phyloP scores from a whole-genome alignment of 2,329 filamentous ascomycete species.

The Cladobotryum mycophilum region DNA sequence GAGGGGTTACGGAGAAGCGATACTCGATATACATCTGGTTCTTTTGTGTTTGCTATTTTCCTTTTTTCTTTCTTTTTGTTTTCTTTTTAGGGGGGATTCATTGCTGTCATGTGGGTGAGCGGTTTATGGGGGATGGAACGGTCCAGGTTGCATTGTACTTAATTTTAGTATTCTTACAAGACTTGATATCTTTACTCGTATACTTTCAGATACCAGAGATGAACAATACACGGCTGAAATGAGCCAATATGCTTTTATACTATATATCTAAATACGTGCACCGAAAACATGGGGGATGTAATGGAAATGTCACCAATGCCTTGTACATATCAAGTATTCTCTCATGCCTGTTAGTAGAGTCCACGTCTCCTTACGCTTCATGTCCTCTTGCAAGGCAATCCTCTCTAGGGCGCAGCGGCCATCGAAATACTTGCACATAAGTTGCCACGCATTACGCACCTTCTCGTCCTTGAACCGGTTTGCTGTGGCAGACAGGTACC shows the following conservation, averaged over 20 bases:
- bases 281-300: no score
- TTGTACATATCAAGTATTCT: slow-evolving; percentile 60
- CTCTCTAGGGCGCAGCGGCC: slow-evolving; percentile 79
- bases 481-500: slow-evolving; percentile 59
- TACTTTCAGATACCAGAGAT: slow-evolving; percentile 11
- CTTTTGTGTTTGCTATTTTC: no score
- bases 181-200: background rate
- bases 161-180: slow-evolving; percentile 2
- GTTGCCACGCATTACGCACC: slow-evolving; percentile 61
- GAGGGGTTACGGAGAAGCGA: background rate
- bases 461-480: slow-evolving; percentile 49
- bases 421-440: slow-evolving; percentile 80
- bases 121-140: background rate
- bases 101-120: background rate
- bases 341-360: slow-evolving; percentile 57
- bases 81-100: background rate
- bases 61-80: background rate
- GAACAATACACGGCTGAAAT: slow-evolving; percentile 9
- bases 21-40: background rate
- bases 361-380: slow-evolving; percentile 80
- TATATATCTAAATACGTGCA: background rate
- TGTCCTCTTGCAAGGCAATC: slow-evolving; percentile 74
- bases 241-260: background rate
- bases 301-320: slow-evolving; percentile 54
- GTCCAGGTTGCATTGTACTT: slow-evolving; percentile 6